These are phyloP conservation scores for Penicillium argentinense DNA, from an alignment of 495 filamentous ascomycete genomes.

Conservation along the genomic window DNA sequence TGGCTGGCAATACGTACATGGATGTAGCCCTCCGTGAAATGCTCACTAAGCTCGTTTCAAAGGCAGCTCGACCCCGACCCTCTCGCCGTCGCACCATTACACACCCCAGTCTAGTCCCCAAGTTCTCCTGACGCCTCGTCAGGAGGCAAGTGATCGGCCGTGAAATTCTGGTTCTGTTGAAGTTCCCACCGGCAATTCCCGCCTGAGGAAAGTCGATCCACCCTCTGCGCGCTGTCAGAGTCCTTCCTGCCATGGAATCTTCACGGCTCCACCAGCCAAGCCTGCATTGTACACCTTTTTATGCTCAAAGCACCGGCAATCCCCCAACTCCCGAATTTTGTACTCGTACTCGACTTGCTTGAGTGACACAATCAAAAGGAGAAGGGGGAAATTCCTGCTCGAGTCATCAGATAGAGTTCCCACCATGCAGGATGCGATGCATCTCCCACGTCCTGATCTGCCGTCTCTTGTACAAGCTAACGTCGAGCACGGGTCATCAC, in stretches of 20 bases:
- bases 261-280: conserved; percentile 4
- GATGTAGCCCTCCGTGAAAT: conserved; percentile 2
- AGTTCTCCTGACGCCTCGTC: too few relatives aligned
- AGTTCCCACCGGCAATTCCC: conserved; percentile 9
- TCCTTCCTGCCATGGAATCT: conserved; percentile 5
- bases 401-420: too few relatives aligned
- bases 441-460: too few relatives aligned
- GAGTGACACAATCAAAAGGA: too few relatives aligned
- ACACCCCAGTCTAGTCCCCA: too few relatives aligned
- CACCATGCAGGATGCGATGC: too few relatives aligned
- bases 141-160: conserved; percentile 6
- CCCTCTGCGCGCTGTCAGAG: conserved; percentile 14
- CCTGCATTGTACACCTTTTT: too few relatives aligned
- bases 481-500: background rate
- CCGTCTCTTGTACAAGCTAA: too few relatives aligned
- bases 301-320: too few relatives aligned
- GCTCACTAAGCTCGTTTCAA: background rate
- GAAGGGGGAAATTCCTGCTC: background rate
- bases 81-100: background rate
- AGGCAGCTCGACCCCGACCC: conserved; percentile 1
- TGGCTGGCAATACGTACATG: too few relatives aligned
- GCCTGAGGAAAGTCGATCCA: background rate
- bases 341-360: too few relatives aligned
- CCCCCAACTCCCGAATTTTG: too few relatives aligned
- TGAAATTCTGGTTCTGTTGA: conserved; percentile 10